These are phyloP conservation scores for Fusarium algeriense DNA, from an alignment of 2,329 filamentous ascomycete species.

Conservation along the genomic window DNA sequence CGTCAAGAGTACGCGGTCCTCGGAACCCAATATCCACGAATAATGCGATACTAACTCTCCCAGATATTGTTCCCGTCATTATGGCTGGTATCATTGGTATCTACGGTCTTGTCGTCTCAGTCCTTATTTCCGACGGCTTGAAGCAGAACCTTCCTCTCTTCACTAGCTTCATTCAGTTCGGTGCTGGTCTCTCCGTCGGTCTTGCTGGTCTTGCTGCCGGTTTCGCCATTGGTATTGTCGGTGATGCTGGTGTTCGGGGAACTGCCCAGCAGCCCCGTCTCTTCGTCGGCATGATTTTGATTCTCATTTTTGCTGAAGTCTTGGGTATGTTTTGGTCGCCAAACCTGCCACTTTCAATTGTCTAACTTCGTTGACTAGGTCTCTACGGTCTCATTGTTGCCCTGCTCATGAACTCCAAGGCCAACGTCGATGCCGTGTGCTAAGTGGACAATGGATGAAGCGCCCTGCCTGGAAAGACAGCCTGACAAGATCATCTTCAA, in stretches of 20 bases:
- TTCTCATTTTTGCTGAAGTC: constrained; percentile 99
- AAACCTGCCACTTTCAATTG: neutral
- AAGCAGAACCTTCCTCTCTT: constrained; percentile 79
- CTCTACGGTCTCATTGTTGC: constrained; percentile 99
- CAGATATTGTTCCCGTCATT: constrained; percentile 99
- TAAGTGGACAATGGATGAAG: constrained; percentile 26
- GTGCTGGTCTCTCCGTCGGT: constrained; percentile 85
- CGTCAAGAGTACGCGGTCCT: constrained; percentile 87
- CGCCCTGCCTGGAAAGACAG: constrained; percentile 40
- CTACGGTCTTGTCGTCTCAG: constrained; percentile 90
- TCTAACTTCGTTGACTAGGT: constrained; percentile 67
- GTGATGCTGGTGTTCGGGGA: constrained; percentile 89
- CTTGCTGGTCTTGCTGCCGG: constrained; percentile 85
- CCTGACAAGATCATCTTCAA: constrained; percentile 55
- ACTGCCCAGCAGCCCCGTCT: constrained; percentile 86
- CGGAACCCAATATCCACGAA: neutral
- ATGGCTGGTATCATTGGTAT: constrained; percentile 99
- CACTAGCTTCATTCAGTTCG: constrained; percentile 87
- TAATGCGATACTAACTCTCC: constrained; percentile 32
- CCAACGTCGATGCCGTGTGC: constrained; percentile 72
- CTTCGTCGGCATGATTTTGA: constrained; percentile 98
- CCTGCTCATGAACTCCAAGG: constrained; percentile 99
- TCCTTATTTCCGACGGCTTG: constrained; percentile 85
- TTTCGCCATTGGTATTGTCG: constrained; percentile 89
- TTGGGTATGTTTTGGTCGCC: constrained; percentile 74